These are phyloP conservation scores for Tetrahymena thermophila DNA, from an alignment of 73 alveolate genomes.

Conservation along the genomic window DNA sequence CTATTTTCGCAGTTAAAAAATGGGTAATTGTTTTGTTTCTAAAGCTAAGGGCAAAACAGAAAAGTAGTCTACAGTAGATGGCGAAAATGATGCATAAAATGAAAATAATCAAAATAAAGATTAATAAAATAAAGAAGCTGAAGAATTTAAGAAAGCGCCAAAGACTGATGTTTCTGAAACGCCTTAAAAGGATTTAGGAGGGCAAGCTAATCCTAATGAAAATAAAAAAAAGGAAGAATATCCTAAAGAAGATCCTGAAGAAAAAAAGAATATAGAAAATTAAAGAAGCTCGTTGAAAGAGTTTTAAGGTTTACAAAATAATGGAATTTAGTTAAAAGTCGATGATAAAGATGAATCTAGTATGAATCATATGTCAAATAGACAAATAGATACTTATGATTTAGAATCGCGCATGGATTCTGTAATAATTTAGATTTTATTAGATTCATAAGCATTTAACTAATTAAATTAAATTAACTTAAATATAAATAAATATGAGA, in stretches of 20 bases:
- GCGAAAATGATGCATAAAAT: background rate
- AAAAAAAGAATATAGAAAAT: background rate
- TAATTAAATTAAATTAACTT: background rate
- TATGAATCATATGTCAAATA: background rate
- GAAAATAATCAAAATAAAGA: background rate
- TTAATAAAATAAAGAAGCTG: background rate
- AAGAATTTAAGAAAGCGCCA: background rate
- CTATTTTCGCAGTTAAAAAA: background rate
- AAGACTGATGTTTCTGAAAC: background rate
- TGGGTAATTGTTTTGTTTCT: background rate
- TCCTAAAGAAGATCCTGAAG: background rate
- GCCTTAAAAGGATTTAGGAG: background rate
- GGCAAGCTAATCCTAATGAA: background rate
- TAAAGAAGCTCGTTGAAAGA: background rate
- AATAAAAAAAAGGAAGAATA: background rate
- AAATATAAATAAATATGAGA: background rate
- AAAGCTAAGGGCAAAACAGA: background rate
- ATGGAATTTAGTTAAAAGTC: background rate
- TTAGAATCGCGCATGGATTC: background rate
- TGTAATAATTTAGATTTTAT: background rate
- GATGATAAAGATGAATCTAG: background rate
- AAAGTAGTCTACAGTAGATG: background rate
- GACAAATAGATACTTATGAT: background rate
- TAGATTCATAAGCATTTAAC: background rate
- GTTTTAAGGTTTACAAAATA: background rate